phyloP scores from a whole-genome alignment of 1,284 basidiomycete genomes.

The Boletus semigastroideus region DNA sequence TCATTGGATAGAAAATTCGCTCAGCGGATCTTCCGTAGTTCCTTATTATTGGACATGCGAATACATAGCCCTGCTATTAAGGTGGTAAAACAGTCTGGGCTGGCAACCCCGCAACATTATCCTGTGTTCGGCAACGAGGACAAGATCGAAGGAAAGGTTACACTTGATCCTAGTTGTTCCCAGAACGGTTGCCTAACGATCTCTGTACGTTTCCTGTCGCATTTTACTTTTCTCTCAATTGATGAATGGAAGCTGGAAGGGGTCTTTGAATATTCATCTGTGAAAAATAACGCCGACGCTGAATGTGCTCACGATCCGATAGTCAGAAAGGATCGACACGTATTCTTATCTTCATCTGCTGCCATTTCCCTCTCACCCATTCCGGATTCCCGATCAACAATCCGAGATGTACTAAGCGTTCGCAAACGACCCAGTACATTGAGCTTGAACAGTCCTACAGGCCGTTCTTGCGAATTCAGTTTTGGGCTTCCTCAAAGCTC shows the following conservation, averaged over 20 bases:
- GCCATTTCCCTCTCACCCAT: conserved; percentile 44
- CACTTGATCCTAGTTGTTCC: conserved; percentile 50
- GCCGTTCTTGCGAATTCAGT: conserved; percentile 51
- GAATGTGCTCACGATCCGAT: conserved; percentile 18
- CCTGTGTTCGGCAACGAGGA: conserved; percentile 64
- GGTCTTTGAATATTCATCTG: conserved; percentile 50
- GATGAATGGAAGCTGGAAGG: conserved; percentile 55
- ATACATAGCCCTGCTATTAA: conserved; percentile 60
- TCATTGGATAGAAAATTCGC: background rate
- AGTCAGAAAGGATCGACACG: conserved; percentile 45
- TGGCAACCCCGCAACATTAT: conserved; percentile 38
- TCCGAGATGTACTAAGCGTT: conserved; percentile 51
- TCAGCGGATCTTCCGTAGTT: conserved; percentile 37
- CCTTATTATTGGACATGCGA: conserved; percentile 55
- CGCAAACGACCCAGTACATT: conserved; percentile 43
- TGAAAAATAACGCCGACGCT: conserved; percentile 30
- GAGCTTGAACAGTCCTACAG: conserved; percentile 35
- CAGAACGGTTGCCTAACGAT: conserved; percentile 57
- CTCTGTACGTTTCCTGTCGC: conserved; percentile 41
- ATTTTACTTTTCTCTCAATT: background rate
- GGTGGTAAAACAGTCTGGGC: conserved; percentile 39
- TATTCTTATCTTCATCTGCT: conserved; percentile 56
- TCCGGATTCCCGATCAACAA: conserved; percentile 45
- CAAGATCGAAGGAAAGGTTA: conserved; percentile 56
- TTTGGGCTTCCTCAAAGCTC: conserved; percentile 56